These are phyloP conservation scores for Halocafeteria seosinensis DNA, from an alignment of 108 stramenopile species.

Conservation along the genomic window DNA sequence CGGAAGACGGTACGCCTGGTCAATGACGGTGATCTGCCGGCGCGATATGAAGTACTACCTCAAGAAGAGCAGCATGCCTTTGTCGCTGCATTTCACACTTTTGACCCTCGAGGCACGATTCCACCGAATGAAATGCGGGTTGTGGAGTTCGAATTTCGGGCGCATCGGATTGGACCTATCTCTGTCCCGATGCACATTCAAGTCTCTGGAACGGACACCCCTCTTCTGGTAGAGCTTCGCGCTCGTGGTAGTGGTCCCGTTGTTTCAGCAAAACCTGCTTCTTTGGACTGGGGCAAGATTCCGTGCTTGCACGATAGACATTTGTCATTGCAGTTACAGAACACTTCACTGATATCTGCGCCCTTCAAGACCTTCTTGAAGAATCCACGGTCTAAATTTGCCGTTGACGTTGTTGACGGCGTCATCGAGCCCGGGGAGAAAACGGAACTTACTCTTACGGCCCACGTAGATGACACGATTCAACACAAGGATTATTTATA, in stretches of 20 bases:
- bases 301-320: conserved; percentile 26
- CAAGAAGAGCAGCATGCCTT: conserved; percentile 17
- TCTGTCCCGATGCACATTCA: conserved; percentile 28
- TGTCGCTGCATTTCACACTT: conserved; percentile 14
- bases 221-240: conserved; percentile 22
- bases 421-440: conserved; percentile 33
- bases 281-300: conserved; percentile 34
- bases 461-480: conserved; percentile 34
- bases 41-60: conserved; percentile 25
- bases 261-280: conserved; percentile 2
- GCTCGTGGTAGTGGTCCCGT: conserved; percentile 28
- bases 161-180: conserved; percentile 29
- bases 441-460: conserved; percentile 22
- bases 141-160: conserved; percentile 27
- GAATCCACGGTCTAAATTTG: conserved; percentile 32
- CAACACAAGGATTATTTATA: conserved; percentile 39
- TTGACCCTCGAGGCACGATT: conserved; percentile 10
- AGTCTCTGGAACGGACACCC: conserved; percentile 28
- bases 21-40: conserved; percentile 26
- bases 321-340: conserved; percentile 18
- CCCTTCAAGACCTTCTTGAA: conserved; percentile 34
- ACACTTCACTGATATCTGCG: conserved; percentile 32
- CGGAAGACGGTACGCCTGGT: conserved; percentile 16
- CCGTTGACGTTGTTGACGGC: conserved; percentile 32
- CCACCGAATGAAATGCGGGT: background rate